Evolutionary conservation across 345 rosid species (phyloP).

Genomic region (Gossypium ekmanianum): DNA sequence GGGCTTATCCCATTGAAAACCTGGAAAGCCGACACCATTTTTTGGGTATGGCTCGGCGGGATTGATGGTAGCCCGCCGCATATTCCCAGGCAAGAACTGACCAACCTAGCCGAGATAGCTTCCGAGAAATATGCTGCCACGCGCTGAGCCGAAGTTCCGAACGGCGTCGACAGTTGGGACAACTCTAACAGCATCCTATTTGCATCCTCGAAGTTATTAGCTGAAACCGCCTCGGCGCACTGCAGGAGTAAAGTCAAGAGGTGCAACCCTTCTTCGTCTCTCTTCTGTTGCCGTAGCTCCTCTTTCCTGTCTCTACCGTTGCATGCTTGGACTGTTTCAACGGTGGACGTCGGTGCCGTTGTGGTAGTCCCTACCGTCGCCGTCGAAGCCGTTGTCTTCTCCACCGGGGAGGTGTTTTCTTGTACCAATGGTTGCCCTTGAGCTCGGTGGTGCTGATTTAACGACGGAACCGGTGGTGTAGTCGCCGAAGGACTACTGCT

Average conservation of each 20-base stretch:
- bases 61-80: conserved; percentile 67
- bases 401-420: conserved; percentile 52
- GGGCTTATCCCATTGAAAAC: conserved; percentile 97
- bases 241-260: conserved; percentile 87
- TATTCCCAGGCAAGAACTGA: conserved; percentile 83
- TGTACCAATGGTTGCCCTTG: conserved; percentile 18
- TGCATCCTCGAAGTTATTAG: conserved; percentile 81
- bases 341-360: conserved; percentile 22
- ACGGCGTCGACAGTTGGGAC: conserved; percentile 85
- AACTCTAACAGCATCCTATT: conserved; percentile 87
- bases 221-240: conserved; percentile 97
- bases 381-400: conserved; percentile 30
- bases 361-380: conserved; percentile 21
- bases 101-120: conserved; percentile 90
- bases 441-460: conserved; percentile 22
- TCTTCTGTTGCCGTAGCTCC: conserved; percentile 67
- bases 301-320: conserved; percentile 56
- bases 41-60: conserved; percentile 66
- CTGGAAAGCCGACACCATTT: conserved; percentile 93
- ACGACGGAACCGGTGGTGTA: conserved; percentile 27
- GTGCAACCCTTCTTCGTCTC: conserved; percentile 89
- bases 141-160: conserved; percentile 92
- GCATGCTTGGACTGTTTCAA: conserved; percentile 21
- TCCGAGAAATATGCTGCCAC: conserved; percentile 98
- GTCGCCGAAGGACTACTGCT: conserved; percentile 21